phyloP scores from a whole-genome alignment of 2,329 filamentous ascomycete genomes.

The Zymoseptoria passerinii region DNA sequence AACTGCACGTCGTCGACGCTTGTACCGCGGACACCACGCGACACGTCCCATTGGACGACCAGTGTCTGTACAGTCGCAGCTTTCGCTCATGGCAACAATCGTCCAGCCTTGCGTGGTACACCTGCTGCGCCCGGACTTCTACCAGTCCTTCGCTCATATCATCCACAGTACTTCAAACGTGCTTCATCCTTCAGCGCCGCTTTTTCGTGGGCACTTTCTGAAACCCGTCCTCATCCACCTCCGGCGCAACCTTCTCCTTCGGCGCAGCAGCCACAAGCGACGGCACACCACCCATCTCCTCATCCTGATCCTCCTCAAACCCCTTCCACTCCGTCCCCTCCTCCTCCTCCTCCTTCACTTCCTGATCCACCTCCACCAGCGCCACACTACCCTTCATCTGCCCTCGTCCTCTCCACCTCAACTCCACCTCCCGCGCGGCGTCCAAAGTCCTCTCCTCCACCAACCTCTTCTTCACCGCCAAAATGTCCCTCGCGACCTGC shows the following conservation, averaged over 20 bases:
- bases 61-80: too few species aligned
- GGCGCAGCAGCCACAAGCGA: slow-evolving; percentile 45
- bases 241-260: slow-evolving; percentile 54
- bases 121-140: background rate
- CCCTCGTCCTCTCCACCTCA: slow-evolving; percentile 64
- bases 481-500: slow-evolving; percentile 63
- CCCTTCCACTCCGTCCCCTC: slow-evolving; percentile 36
- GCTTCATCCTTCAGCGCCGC: slow-evolving; percentile 20
- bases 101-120: too few species aligned
- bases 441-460: slow-evolving; percentile 60
- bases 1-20: too few species aligned
- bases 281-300: slow-evolving; percentile 52
- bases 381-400: slow-evolving; percentile 52
- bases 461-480: slow-evolving; percentile 58
- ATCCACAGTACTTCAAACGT: background rate
- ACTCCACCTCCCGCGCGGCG: slow-evolving; percentile 71
- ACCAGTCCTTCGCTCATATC: background rate
- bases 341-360: slow-evolving; percentile 45
- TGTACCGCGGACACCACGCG: too few species aligned
- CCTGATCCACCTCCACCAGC: slow-evolving; percentile 50
- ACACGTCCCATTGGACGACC: too few species aligned
- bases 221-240: slow-evolving; percentile 36
- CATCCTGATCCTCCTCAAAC: slow-evolving; percentile 45
- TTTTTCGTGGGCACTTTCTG: slow-evolving; percentile 33
- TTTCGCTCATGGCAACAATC: too few species aligned